These are phyloP conservation scores for Themeda triandra DNA, from an alignment of 176 grass and related monocot species.

Conservation along the genomic window DNA sequence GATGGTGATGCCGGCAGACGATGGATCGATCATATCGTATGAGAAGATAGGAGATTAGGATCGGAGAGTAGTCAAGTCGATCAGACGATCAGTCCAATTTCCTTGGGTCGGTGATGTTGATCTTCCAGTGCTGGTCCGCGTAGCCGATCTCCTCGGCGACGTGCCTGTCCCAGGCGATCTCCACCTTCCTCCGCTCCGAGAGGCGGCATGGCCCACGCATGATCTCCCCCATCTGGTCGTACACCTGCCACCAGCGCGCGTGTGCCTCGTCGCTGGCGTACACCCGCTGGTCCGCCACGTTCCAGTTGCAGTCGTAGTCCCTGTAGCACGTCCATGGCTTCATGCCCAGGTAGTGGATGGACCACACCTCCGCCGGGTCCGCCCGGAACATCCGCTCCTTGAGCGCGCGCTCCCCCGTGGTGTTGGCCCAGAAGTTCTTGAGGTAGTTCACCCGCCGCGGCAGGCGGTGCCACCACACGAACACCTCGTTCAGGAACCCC, in stretches of 20 bases:
- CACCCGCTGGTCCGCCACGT: conserved; percentile 52
- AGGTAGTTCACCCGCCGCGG: conserved; percentile 82
- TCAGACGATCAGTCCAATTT: conserved; percentile 62
- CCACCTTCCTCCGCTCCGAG: conserved; percentile 51
- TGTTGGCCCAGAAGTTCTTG: conserved; percentile 92
- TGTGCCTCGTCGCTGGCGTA: conserved; percentile 86
- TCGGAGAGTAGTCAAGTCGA: too few relatives aligned
- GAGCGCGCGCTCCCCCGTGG: conserved; percentile 51
- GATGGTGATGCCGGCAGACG: too few relatives aligned
- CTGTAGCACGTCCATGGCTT: conserved; percentile 90
- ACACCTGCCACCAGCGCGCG: conserved; percentile 73
- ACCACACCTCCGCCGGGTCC: conserved; percentile 65
- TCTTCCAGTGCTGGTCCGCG: conserved; percentile 69
- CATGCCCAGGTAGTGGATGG: conserved; percentile 84
- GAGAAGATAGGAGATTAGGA: too few relatives aligned
- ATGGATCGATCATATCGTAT: too few relatives aligned
- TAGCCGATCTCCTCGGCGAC: conserved; percentile 51
- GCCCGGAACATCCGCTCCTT: conserved; percentile 73
- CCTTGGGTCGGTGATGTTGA: conserved; percentile 69
- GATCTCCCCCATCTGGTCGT: conserved; percentile 66
- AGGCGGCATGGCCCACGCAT: conserved; percentile 59
- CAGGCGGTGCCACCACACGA: conserved; percentile 98
- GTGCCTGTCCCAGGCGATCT: conserved; percentile 59
- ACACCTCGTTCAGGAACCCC: conserved; percentile 95
- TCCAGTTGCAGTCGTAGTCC: conserved; percentile 98